These are phyloP conservation scores for Fusarium euwallaceae DNA, from an alignment of 2,329 filamentous ascomycete genomes.

Conservation along the genomic window DNA sequence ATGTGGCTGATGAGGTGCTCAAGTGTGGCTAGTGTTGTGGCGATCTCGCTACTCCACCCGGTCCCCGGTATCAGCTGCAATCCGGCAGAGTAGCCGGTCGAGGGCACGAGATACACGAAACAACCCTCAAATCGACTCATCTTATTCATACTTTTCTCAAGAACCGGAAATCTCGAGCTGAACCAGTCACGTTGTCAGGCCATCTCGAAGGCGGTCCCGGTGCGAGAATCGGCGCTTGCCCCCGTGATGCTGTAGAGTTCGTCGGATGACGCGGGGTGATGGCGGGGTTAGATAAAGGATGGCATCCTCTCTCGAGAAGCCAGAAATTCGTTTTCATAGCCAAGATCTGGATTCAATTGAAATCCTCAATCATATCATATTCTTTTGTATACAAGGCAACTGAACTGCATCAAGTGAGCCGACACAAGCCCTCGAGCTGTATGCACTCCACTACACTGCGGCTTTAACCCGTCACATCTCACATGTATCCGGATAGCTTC, in stretches of 20 bases:
- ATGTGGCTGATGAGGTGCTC: slow-evolving; percentile 6
- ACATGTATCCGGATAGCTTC: slow-evolving; percentile 6
- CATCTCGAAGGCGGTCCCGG: slow-evolving; percentile 16
- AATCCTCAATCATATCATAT: slow-evolving; percentile 2
- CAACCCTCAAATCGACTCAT: neutral
- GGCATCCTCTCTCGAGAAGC: neutral
- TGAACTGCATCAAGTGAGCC: neutral
- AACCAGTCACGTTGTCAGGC: slow-evolving; percentile 20
- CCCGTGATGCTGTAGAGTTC: slow-evolving; percentile 28
- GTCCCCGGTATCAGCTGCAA: slow-evolving; percentile 1
- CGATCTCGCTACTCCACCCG: slow-evolving; percentile 14
- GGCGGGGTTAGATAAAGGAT: slow-evolving; percentile 37
- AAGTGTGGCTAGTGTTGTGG: slow-evolving; percentile 13
- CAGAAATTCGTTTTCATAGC: neutral
- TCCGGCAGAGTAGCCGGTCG: slow-evolving; percentile 22
- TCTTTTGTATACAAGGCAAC: too few relatives aligned
- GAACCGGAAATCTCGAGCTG: neutral
- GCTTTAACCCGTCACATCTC: slow-evolving; percentile 13
- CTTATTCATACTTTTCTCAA: neutral
- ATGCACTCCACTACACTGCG: slow-evolving; percentile 16
- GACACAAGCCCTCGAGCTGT: neutral
- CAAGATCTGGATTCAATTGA: neutral
- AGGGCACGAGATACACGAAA: slow-evolving; percentile 13
- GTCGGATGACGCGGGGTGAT: slow-evolving; percentile 44
- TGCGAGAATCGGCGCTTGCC: slow-evolving; percentile 23